Percentiles rank a stretch among this genome's conserved stretches.
phyloP scores from a whole-genome alignment of 2,329 filamentous ascomycete genomes.

The Neofusicoccum parvum region DNA sequence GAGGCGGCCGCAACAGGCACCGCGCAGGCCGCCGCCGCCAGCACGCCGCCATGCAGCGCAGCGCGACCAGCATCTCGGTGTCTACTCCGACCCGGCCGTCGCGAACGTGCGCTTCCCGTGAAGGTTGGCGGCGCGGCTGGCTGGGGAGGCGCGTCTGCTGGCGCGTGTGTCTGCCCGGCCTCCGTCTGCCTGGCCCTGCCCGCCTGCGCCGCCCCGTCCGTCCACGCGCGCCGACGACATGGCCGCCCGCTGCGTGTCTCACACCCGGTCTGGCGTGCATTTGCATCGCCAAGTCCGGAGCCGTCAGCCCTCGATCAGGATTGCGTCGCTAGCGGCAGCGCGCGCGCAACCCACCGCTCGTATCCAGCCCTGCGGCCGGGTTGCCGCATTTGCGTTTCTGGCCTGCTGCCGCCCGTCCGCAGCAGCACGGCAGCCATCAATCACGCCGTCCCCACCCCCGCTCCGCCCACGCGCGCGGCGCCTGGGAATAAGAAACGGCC shows the following conservation, averaged over 20 bases:
- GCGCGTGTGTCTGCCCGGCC: not conserved
- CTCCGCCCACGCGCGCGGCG: too few species aligned
- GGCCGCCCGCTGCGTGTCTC: not conserved
- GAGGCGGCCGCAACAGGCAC: too few species aligned
- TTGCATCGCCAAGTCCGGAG: not conserved
- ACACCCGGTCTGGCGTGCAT: not conserved
- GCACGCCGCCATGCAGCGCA: too few species aligned
- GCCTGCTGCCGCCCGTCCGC: too few species aligned
- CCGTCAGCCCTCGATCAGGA: not conserved
- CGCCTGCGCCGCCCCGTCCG: too few species aligned
- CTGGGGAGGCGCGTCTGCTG: not conserved
- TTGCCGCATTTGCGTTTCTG: too few species aligned
- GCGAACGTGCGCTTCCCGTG: conserved; percentile 13
- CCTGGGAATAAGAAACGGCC: too few species aligned
- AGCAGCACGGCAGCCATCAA: too few species aligned
- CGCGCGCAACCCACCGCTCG: not conserved
- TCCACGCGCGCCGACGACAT: too few species aligned
- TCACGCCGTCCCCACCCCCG: not conserved
- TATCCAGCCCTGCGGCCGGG: conserved; percentile 10
- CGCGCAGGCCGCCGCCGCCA: too few species aligned
- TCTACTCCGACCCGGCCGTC: not conserved
- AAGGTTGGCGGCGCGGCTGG: conserved; percentile 3
- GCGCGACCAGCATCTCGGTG: too few species aligned
- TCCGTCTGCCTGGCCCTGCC: too few species aligned
- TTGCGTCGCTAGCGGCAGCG: not conserved